These are phyloP conservation scores for Aotearoamyces nothofagi DNA, from an alignment of 2,329 filamentous ascomycete genomes.

Conservation along the genomic window DNA sequence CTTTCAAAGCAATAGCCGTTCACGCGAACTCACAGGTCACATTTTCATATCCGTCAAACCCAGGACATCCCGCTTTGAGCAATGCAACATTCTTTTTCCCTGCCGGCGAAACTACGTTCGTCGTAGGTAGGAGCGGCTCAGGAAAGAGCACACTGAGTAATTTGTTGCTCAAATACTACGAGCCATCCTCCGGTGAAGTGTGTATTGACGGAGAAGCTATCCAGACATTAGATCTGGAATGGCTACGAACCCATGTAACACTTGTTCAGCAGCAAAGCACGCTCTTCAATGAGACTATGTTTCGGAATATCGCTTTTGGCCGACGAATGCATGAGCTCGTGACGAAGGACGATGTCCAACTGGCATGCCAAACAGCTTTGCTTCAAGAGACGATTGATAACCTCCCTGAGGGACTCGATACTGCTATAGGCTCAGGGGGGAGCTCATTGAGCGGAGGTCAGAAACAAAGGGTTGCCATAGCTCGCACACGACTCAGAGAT, in stretches of 20 bases:
- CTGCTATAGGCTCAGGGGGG: constrained; percentile 54
- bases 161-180: constrained; percentile 66
- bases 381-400: constrained; percentile 50
- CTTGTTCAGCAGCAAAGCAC: constrained; percentile 71
- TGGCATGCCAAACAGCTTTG: constrained; percentile 50
- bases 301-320: constrained; percentile 66
- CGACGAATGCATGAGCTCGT: constrained; percentile 31
- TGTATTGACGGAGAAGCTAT: constrained; percentile 51
- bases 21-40: constrained; percentile 39
- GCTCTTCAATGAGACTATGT: constrained; percentile 69
- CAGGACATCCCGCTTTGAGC: constrained; percentile 40
- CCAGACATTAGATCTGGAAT: constrained; percentile 44
- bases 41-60: constrained; percentile 68
- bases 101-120: constrained; percentile 57
- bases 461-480: constrained; percentile 66
- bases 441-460: constrained; percentile 71
- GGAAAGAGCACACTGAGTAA: constrained; percentile 84
- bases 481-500: constrained; percentile 62
- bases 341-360: constrained; percentile 36
- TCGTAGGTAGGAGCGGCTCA: constrained; percentile 77
- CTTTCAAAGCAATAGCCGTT: neutral
- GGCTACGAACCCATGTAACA: constrained; percentile 65
- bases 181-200: constrained; percentile 48
- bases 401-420: constrained; percentile 58
- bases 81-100: constrained; percentile 54